A percentile compares a stretch with the other conserved stretches of the same genome.
Evolutionary conservation across 768 basidiomycete species (phyloP).

Genomic region (Leccinellum luteum): DNA sequence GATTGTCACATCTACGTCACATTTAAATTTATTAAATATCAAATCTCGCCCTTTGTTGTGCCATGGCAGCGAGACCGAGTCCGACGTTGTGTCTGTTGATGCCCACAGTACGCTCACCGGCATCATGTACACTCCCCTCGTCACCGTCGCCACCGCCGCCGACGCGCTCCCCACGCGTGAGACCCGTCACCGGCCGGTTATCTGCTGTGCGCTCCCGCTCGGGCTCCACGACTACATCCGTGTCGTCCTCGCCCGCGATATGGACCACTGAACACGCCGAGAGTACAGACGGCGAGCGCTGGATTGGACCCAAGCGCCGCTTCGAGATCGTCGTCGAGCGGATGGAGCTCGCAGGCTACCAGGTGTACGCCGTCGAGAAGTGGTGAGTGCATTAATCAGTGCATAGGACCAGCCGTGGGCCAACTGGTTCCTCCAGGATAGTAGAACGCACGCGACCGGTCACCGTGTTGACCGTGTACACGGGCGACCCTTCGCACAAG

Average conservation of each 20-base stretch:
- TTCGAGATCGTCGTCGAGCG: conserved; percentile 50
- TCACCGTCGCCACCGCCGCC: conserved; percentile 12
- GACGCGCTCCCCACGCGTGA: conserved; percentile 25
- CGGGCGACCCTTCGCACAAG: conserved; percentile 69
- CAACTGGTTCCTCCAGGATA: conserved; percentile 45
- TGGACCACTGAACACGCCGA: conserved; percentile 15
- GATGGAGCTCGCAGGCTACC: conserved; percentile 56
- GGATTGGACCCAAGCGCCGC: conserved; percentile 45
- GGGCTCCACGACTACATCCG: conserved; percentile 26
- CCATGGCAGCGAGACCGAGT: conserved; percentile 18
- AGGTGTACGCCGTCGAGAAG: conserved; percentile 85
- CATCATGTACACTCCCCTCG: background rate
- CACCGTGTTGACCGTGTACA: conserved; percentile 69
- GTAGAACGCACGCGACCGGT: conserved; percentile 61
- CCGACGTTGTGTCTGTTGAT: conserved; percentile 27
- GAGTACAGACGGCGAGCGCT: conserved; percentile 31
- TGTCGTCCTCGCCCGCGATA: conserved; percentile 1
- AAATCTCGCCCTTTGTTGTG: background rate
- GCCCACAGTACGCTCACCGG: conserved; percentile 33
- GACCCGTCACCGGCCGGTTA: conserved; percentile 24
- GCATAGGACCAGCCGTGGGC: background rate
- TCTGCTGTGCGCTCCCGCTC: conserved; percentile 33
- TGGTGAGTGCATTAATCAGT: conserved; percentile 49
- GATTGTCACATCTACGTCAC: conserved; percentile 11
- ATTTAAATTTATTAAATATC: background rate